A percentile compares a stretch with the other conserved stretches of the same genome.
These are phyloP conservation scores for Wickerhamiella spandovensis DNA, from an alignment of 805 yeast genomes.

Conservation along the genomic window DNA sequence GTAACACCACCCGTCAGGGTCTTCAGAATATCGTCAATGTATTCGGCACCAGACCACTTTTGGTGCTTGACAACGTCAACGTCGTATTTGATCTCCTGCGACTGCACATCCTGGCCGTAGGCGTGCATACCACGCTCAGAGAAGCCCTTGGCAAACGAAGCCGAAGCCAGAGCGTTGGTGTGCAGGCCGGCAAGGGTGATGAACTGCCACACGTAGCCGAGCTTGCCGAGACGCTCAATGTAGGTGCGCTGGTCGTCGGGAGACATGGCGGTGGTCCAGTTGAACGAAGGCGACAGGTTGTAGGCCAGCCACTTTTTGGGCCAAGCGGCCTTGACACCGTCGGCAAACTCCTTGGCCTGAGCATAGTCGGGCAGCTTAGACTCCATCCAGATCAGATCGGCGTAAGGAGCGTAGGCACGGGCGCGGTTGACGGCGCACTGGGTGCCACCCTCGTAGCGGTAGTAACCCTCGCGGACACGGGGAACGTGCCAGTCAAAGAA, in stretches of 20 bases:
- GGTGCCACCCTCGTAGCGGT: constrained; percentile 91
- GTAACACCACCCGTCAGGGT: constrained; percentile 89
- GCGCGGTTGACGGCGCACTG: constrained; percentile 97
- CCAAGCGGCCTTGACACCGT: constrained; percentile 65
- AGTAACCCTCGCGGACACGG: constrained; percentile 93
- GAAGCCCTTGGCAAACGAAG: constrained; percentile 68
- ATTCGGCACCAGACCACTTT: constrained; percentile 98
- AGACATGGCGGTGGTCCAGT: constrained; percentile 93
- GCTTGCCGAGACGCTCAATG: constrained; percentile 68
- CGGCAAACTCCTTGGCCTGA: constrained; percentile 91
- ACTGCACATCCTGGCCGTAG: constrained; percentile 77
- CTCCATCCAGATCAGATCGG: constrained; percentile 97
- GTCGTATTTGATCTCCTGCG: constrained; percentile 71
- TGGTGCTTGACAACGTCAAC: constrained; percentile 97
- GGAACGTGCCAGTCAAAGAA: constrained; percentile 92
- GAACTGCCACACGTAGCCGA: constrained; percentile 96
- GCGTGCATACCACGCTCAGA: constrained; percentile 86
- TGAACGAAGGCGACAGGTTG: constrained; percentile 93
- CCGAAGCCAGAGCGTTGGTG: constrained; percentile 85
- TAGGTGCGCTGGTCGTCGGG: constrained; percentile 79
- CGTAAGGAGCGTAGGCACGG: constrained; percentile 86
- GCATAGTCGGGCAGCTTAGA: constrained; percentile 84
- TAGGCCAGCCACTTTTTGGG: constrained; percentile 95
- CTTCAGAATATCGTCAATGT: constrained; percentile 79
- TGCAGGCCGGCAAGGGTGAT: constrained; percentile 95